Conservation (phyloP, 768 basidiomycete genomes). For the Mrakia hoshinonis region DNA sequence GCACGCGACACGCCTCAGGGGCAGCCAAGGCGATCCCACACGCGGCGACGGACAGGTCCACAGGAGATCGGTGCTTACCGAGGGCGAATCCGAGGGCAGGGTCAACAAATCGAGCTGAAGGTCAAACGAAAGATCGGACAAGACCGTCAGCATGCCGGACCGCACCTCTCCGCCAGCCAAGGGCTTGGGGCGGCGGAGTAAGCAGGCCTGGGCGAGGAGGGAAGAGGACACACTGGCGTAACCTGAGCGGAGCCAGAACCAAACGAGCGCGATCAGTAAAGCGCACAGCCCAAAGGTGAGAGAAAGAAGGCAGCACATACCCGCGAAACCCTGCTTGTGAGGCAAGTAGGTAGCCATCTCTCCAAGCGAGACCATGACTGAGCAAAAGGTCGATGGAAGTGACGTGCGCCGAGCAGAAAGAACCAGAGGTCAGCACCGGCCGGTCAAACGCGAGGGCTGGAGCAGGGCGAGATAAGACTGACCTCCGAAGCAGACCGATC, state of each 20-base stretch:
- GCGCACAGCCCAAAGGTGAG: too few relatives aligned
- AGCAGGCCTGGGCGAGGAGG: neutral
- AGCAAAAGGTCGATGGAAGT: too few relatives aligned
- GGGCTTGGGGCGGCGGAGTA: too few relatives aligned
- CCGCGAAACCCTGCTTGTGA: constrained; percentile 38
- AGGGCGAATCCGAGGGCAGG: constrained; percentile 60
- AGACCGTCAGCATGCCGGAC: neutral
- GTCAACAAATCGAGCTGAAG: constrained; percentile 59
- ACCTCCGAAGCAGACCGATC: constrained; percentile 40
- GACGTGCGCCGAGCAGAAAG: too few relatives aligned
- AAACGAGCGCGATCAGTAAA: neutral
- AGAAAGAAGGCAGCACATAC: neutral
- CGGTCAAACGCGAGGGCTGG: too few relatives aligned
- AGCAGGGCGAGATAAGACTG: too few relatives aligned
- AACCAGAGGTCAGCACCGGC: too few relatives aligned
- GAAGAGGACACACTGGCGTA: neutral
- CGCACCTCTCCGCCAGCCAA: too few relatives aligned
- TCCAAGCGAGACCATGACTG: constrained; percentile 16
- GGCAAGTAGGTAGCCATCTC: constrained; percentile 49
- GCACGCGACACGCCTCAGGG: too few relatives aligned
- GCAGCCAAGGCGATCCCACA: too few relatives aligned
- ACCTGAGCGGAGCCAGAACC: neutral
- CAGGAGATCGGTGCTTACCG: constrained; percentile 33
- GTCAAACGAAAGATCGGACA: constrained; percentile 41
- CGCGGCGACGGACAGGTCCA: neutral